These are phyloP conservation scores for Stephanodiscus triporus DNA, from an alignment of 108 stramenopile genomes.

Conservation along the genomic window DNA sequence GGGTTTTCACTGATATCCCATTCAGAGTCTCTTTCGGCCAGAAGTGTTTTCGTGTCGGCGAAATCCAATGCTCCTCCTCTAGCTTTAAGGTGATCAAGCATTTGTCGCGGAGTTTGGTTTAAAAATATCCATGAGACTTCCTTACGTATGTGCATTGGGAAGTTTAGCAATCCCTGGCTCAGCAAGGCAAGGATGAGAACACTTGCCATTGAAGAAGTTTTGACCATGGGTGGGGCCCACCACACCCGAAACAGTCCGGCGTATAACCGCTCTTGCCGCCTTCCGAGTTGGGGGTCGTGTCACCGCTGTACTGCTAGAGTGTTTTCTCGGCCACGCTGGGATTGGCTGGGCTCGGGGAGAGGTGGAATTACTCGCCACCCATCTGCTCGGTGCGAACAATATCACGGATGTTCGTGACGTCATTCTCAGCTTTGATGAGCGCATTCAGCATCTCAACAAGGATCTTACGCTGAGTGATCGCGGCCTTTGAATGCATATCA, in stretches of 20 bases:
- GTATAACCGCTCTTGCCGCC: not conserved
- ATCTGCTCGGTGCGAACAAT: not conserved
- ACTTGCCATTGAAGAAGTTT: too few relatives aligned
- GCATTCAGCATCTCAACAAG: not conserved
- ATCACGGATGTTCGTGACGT: not conserved
- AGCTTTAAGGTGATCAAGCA: too few relatives aligned
- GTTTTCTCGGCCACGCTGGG: not conserved
- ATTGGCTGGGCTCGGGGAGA: not conserved
- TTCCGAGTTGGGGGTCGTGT: not conserved
- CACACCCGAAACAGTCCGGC: not conserved
- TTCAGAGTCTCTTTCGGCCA: too few relatives aligned
- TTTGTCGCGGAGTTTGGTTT: too few relatives aligned
- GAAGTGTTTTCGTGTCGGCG: too few relatives aligned
- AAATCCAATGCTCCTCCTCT: too few relatives aligned
- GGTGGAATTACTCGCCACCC: not conserved
- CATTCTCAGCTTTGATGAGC: not conserved
- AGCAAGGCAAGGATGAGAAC: too few relatives aligned
- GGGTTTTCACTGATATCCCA: too few relatives aligned
- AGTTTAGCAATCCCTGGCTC: too few relatives aligned
- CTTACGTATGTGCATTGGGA: too few relatives aligned
- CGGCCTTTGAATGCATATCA: not conserved
- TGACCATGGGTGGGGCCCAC: not conserved
- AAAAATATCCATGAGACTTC: too few relatives aligned
- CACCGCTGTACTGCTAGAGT: not conserved
- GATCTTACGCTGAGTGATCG: not conserved